Percentiles rank a stretch among this genome's conserved stretches.
Conservation (phyloP, 352 stramenopile species). For the Phytophthora sansomeana region DNA sequence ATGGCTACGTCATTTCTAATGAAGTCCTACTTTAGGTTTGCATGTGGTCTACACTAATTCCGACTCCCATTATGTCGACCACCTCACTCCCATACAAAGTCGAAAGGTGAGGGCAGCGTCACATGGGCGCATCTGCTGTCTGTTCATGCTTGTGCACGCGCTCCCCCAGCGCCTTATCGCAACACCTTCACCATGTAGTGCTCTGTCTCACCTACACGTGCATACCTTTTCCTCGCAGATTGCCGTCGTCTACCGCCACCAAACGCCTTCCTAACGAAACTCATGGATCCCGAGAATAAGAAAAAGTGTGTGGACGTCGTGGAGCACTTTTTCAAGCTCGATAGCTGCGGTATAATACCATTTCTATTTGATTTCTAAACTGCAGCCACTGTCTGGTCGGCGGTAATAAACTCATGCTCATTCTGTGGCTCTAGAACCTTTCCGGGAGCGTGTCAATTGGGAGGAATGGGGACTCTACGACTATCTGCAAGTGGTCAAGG, state of each 20-base stretch:
- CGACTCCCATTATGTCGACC: not conserved
- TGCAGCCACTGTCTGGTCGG: not conserved
- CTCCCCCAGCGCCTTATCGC: not conserved
- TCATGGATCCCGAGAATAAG: constrained; percentile 82
- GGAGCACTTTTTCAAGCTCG: constrained; percentile 85
- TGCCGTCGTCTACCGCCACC: not conserved
- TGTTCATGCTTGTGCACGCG: not conserved
- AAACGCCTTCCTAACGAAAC: not conserved
- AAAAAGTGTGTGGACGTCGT: constrained; percentile 85
- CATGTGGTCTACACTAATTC: not conserved
- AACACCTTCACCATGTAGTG: not conserved
- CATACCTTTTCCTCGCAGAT: constrained; percentile 20
- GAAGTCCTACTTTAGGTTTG: not conserved
- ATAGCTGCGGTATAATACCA: constrained; percentile 60
- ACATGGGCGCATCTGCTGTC: not conserved
- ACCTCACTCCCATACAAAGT: constrained; percentile 9
- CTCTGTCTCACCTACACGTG: constrained; percentile 12
- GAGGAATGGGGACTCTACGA: constrained; percentile 91
- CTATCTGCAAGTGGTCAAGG: constrained; percentile 92
- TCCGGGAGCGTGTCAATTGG: constrained; percentile 90
- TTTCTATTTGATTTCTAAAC: not conserved
- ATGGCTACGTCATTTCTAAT: constrained; percentile 11
- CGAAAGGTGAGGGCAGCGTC: constrained; percentile 29
- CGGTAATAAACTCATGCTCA: constrained; percentile 1
- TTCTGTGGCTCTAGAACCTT: constrained; percentile 61